Evolutionary conservation across 495 filamentous ascomycete species (phyloP).

Genomic region (Tuber melanosporum): DNA sequence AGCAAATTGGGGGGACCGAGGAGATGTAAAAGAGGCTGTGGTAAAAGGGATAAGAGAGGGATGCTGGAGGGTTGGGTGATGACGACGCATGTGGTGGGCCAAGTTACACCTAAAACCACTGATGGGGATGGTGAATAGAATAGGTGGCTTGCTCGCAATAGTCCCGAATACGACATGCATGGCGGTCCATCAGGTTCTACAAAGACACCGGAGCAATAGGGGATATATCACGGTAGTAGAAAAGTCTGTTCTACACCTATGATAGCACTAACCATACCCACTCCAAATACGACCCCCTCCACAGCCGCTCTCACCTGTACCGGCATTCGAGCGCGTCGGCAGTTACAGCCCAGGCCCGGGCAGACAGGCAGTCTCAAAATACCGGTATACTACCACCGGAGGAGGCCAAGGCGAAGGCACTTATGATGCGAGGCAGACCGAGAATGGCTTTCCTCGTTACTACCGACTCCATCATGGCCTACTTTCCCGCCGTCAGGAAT

Average conservation of each 20-base stretch:
- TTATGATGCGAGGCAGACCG: background rate
- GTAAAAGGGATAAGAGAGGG: too few species aligned
- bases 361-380: background rate
- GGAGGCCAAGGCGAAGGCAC: background rate
- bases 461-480: too few species aligned
- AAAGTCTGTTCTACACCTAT: background rate
- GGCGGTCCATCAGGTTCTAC: background rate
- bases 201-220: background rate
- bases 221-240: background rate
- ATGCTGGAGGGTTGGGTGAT: background rate
- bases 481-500: background rate
- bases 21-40: too few species aligned
- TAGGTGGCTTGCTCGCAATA: background rate
- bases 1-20: too few species aligned
- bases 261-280: background rate
- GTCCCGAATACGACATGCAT: background rate
- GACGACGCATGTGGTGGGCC: background rate
- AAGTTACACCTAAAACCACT: background rate
- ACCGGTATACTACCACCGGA: too few species aligned
- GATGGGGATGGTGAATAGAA: background rate
- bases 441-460: too few species aligned
- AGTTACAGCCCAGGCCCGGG: background rate
- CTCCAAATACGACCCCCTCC: background rate
- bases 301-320: background rate
- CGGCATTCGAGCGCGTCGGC: rapidly evolving